phyloP scores from a whole-genome alignment of 73 alveolate species.

The Paramecium pentaurelia region DNA sequence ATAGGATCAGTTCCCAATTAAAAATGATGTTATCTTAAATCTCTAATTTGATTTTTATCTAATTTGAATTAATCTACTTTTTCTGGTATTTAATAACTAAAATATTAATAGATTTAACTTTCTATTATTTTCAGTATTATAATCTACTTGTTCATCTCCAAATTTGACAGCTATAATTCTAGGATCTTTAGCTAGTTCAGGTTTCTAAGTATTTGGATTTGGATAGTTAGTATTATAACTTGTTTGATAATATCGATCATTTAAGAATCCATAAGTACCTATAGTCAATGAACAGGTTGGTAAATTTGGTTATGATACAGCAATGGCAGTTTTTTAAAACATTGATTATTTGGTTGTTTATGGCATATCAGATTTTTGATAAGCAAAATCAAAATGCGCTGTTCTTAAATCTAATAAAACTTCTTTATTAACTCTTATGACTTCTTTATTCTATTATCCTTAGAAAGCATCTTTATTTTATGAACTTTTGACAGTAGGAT shows the following conservation, averaged over 20 bases:
- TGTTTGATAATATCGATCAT: not conserved
- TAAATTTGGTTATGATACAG: not conserved
- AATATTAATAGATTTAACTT: not conserved
- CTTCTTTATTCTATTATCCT: not conserved
- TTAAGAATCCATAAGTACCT: not conserved
- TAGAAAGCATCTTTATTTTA: conserved; percentile 1
- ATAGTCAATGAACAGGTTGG: not conserved
- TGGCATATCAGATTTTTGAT: conserved; percentile 28
- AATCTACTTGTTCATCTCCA: conserved; percentile 38
- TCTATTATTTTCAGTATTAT: not conserved
- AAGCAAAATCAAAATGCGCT: conserved; percentile 33
- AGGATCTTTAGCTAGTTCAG: conserved; percentile 16
- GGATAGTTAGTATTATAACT: not conserved
- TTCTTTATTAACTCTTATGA: not conserved
- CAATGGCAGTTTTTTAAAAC: conserved; percentile 1
- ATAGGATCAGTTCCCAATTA: not conserved
- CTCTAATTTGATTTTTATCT: not conserved
- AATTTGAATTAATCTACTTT: not conserved
- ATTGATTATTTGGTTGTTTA: conserved; percentile 9
- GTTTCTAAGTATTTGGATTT: not conserved
- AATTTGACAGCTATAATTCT: conserved; percentile 3
- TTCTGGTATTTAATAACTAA: not conserved
- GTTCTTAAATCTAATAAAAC: conserved; percentile 22
- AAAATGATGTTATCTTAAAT: conserved; percentile 4
- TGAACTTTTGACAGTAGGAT: not conserved